phyloP scores from a whole-genome alignment of 2,329 filamentous ascomycete species.

The Trichoderma asperellum region DNA sequence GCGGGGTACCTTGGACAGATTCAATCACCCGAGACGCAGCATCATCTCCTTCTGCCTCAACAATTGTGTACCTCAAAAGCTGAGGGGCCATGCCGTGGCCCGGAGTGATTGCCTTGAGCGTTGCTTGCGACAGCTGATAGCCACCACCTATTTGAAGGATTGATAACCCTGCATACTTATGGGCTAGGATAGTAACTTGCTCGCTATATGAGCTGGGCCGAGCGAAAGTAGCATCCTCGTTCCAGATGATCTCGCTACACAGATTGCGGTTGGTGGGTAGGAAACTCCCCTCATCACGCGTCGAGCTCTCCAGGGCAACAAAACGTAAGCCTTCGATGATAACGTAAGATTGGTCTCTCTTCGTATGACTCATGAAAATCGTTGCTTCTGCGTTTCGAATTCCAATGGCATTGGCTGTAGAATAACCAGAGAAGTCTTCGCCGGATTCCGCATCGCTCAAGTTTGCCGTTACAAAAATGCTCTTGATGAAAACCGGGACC shows the following conservation, averaged over 20 bases:
- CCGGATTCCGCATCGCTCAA: slow-evolving; percentile 40
- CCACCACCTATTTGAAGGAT: slow-evolving; percentile 47
- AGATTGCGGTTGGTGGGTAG: slow-evolving; percentile 55
- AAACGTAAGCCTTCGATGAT: slow-evolving; percentile 52
- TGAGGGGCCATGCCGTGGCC: slow-evolving; percentile 37
- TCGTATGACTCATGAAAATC: slow-evolving; percentile 49
- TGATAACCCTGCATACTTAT: slow-evolving; percentile 46
- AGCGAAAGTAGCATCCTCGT: slow-evolving; percentile 42
- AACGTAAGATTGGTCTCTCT: slow-evolving; percentile 43
- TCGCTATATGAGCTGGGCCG: slow-evolving; percentile 33
- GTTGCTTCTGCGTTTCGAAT: slow-evolving; percentile 47
- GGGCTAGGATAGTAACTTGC: slow-evolving; percentile 42
- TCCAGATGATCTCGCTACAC: slow-evolving; percentile 55
- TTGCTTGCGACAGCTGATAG: slow-evolving; percentile 29
- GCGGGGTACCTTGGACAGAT: slow-evolving; percentile 28
- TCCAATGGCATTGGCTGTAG: slow-evolving; percentile 43
- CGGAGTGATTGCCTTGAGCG: slow-evolving; percentile 38
- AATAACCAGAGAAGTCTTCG: slow-evolving; percentile 47
- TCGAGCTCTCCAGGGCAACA: slow-evolving; percentile 41
- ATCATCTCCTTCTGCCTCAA: slow-evolving; percentile 29
- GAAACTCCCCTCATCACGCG: slow-evolving; percentile 42
- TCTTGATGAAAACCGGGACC: slow-evolving; percentile 53
- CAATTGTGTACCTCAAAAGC: slow-evolving; percentile 43
- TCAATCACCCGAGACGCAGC: slow-evolving; percentile 21
- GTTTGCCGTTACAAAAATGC: slow-evolving; percentile 51